Percentiles rank a stretch among this genome's conserved stretches.
Evolutionary conservation across 805 yeast genomes (phyloP).

Genomic region (Wickerhamomyces silvicola): DNA sequence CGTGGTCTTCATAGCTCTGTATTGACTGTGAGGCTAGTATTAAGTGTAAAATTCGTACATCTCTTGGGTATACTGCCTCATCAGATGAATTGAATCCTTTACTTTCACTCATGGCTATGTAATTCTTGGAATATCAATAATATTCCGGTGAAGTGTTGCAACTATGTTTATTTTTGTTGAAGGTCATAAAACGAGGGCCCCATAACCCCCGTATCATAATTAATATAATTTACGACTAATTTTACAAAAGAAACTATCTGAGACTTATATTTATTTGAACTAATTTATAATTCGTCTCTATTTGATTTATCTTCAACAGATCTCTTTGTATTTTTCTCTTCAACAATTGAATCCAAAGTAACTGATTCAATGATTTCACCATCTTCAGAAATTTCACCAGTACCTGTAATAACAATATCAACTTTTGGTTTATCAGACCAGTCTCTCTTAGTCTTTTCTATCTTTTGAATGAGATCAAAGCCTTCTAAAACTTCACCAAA

Average conservation of each 20-base stretch:
- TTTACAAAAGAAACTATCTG: too few species aligned
- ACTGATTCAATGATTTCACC: slow-evolving; percentile 20
- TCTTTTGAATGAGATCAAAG: slow-evolving; percentile 67
- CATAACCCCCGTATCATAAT: too few species aligned
- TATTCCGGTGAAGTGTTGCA: too few species aligned
- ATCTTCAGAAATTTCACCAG: slow-evolving; percentile 57
- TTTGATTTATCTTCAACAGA: slow-evolving; percentile 16
- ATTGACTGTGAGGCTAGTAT: slow-evolving; percentile 92
- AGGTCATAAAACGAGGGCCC: neutral
- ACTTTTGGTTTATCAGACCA: slow-evolving; percentile 67
- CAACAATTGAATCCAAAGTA: slow-evolving; percentile 11
- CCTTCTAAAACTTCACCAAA: slow-evolving; percentile 93
- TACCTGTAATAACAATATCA: slow-evolving; percentile 55
- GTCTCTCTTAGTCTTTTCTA: slow-evolving; percentile 67
- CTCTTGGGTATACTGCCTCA: slow-evolving; percentile 57
- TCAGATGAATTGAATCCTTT: slow-evolving; percentile 8
- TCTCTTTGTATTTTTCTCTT: too few species aligned
- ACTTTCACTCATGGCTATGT: slow-evolving; percentile 1
- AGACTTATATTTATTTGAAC: too few species aligned
- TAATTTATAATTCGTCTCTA: slow-evolving; percentile 30
- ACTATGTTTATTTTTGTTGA: slow-evolving; percentile 6
- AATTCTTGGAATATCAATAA: too few species aligned
- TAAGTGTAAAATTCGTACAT: slow-evolving; percentile 83
- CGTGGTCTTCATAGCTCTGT: slow-evolving; percentile 89
- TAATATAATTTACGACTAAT: too few species aligned